Base-by-base conservation (phyloP, 1,284 basidiomycete genomes). In the Ustilago hordei region DNA sequence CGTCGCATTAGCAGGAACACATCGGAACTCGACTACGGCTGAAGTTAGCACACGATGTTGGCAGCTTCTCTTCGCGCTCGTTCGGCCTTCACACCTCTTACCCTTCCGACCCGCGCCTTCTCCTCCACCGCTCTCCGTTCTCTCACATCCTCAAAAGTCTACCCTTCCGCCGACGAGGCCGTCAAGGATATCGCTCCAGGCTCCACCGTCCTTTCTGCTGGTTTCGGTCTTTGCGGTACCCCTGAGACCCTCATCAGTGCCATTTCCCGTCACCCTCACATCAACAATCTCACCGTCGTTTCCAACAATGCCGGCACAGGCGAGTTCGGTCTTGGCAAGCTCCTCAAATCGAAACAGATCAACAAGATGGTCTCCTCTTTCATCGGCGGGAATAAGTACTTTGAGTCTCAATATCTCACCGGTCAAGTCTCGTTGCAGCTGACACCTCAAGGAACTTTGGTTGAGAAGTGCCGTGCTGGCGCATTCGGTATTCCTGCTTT, bases 401-500 rank as follows among this genome's bases (percentile, higher is more conserved):
- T 85, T 63, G 82, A 84, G 55, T 35, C 60, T 34, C 81, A 84
- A 73, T 86, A 82, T 64, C 69, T 85, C 11, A 62, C 64, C 2
- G 85, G 85, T 11, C 68, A 85, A 45, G 81, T 85, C 1, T 55
- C 71, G 17, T 67, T 86, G 48, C 75, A 85, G 64, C 67, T 86
- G 3, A 78, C 81, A 8, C 85, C 85, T 2, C 85, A 86, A 66
- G 85, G 85, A 8, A 95, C 94, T 12, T 91, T 99, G 35, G 92
- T 93, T 19, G 96, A 97, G 85, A 91, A 95, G 72, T 89, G 97
- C 71, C 91, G 95, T 38, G 93, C 95, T 5, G 94, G 94, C 67
- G 95, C 93, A 3, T 93, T 94, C 28, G 96, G 96, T 64, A 95
- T 97, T 80, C 96, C 96, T 7, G 95, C 94, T 11, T 95, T 99